These are phyloP conservation scores for Fusarium sp. DNA, from an alignment of 2,329 filamentous ascomycete genomes.

Conservation along the genomic window DNA sequence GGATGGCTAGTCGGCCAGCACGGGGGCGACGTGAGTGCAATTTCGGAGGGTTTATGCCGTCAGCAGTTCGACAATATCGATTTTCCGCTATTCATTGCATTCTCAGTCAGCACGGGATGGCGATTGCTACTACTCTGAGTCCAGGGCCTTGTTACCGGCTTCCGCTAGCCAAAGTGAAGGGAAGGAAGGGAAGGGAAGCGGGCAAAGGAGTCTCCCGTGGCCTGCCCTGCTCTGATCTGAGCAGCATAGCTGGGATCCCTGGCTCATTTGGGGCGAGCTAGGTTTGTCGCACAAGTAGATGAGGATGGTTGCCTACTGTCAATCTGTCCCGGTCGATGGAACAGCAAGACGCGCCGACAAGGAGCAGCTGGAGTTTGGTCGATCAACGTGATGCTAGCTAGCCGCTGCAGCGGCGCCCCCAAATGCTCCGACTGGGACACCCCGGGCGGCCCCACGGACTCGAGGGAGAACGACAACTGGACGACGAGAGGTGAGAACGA, in stretches of 20 bases:
- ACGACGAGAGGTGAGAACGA: neutral
- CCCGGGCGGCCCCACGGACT: neutral
- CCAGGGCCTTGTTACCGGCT: constrained; percentile 12
- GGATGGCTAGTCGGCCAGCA: neutral
- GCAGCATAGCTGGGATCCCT: constrained; percentile 7
- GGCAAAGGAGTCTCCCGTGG: constrained; percentile 5
- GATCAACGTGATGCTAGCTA: constrained; percentile 1
- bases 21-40: constrained; percentile 10
- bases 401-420: constrained; percentile 1
- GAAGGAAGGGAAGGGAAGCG: neutral
- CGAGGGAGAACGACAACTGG: constrained; percentile 1
- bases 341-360: neutral
- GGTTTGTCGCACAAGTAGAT: neutral
- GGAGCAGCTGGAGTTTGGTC: neutral
- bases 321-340: neutral
- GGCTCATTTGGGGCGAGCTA: neutral
- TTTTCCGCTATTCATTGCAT: neutral
- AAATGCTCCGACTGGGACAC: neutral
- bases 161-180: neutral
- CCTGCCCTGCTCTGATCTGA: constrained; percentile 32
- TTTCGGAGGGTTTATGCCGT: constrained; percentile 28
- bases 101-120: neutral
- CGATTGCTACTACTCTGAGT: neutral
- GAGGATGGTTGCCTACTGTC: neutral
- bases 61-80: neutral